Evolutionary conservation across 2,329 filamentous ascomycete species (phyloP).

Genomic region (Colletotrichum godetiae): DNA sequence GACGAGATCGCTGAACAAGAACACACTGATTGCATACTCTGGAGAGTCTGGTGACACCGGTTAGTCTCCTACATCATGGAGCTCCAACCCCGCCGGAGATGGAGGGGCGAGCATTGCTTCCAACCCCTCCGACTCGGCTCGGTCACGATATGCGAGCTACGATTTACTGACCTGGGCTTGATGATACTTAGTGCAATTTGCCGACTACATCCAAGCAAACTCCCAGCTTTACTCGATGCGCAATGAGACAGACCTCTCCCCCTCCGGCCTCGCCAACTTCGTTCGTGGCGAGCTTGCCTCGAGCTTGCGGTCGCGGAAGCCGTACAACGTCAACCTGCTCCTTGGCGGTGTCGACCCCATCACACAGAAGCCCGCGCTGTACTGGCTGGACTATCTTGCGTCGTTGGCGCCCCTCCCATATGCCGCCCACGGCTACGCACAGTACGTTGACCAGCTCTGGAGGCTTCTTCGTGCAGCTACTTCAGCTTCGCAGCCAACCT

Average conservation of each 20-base stretch:
- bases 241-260: constrained; percentile 92
- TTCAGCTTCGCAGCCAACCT: constrained; percentile 28
- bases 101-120: background rate
- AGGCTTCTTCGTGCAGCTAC: constrained; percentile 37
- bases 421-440: constrained; percentile 96
- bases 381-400: constrained; percentile 98
- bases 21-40: constrained; percentile 94
- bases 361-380: constrained; percentile 88
- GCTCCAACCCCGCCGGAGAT: constrained; percentile 1
- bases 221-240: constrained; percentile 98
- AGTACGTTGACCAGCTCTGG: constrained; percentile 66
- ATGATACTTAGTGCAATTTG: constrained; percentile 83
- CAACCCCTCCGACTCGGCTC: background rate
- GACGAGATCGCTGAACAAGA: constrained; percentile 90
- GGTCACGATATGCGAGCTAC: background rate
- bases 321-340: constrained; percentile 96
- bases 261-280: constrained; percentile 89
- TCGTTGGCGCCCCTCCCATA: constrained; percentile 90
- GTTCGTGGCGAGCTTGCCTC: constrained; percentile 93
- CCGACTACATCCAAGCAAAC: constrained; percentile 99
- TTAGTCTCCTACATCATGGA: constrained; percentile 52
- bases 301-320: constrained; percentile 89
- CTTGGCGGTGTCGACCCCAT: constrained; percentile 94
- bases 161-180: constrained; percentile 36
- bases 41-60: constrained; percentile 97